Conservation (phyloP, 225 moss, liverwort and hornwort genomes). For the Climacium dendroides region DNA sequence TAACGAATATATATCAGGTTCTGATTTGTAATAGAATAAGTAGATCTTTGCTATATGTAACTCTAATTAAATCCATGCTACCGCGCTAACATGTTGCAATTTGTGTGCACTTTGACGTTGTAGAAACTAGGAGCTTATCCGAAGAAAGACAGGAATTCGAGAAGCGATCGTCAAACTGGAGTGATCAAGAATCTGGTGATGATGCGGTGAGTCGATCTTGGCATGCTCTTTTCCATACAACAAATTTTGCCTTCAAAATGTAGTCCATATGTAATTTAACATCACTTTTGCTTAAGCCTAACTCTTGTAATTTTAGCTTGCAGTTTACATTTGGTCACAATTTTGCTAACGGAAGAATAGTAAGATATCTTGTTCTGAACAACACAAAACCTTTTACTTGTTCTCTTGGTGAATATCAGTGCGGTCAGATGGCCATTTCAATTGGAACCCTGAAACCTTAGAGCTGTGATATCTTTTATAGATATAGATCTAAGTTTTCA, state of each 20-base stretch:
- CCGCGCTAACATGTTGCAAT: background rate
- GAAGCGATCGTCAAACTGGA: slow-evolving; percentile 3
- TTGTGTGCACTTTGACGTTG: background rate
- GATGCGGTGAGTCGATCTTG: slow-evolving; percentile 4
- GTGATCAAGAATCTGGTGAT: background rate
- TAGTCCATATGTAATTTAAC: background rate
- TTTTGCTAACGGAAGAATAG: background rate
- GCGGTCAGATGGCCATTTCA: background rate
- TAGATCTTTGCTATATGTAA: background rate
- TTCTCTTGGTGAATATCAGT: background rate
- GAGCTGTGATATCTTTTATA: too few species aligned
- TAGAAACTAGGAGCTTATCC: background rate
- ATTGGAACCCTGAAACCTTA: background rate
- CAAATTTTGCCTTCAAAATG: background rate
- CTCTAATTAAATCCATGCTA: background rate
- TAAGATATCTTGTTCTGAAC: background rate
- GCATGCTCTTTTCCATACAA: background rate
- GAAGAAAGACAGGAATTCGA: slow-evolving; percentile 4
- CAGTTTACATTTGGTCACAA: background rate
- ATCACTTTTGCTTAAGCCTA: background rate
- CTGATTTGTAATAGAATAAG: background rate
- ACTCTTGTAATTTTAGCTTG: background rate
- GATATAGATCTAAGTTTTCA: background rate
- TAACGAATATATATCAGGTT: too few species aligned
- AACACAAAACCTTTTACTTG: background rate